Evolutionary conservation across 331 rosid species (phyloP).

Genomic region (Pyracantha coccinea): DNA sequence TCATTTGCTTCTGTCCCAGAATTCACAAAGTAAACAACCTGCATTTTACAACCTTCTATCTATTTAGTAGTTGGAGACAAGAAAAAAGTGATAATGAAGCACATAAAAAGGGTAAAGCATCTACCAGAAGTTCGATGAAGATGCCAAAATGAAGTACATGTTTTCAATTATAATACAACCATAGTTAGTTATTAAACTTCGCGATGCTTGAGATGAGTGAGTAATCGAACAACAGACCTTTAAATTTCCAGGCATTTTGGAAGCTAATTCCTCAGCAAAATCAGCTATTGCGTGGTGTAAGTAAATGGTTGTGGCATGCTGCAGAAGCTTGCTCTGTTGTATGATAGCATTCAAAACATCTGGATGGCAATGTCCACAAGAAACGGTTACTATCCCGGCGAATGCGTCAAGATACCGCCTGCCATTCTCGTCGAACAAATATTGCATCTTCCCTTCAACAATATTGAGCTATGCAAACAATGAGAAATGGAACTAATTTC

Average conservation of each 20-base stretch:
- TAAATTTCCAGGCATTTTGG: constrained; percentile 91
- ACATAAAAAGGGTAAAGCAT: not conserved
- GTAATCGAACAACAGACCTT: constrained; percentile 37
- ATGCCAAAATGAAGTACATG: not conserved
- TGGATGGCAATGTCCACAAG: constrained; percentile 96
- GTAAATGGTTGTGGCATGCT: constrained; percentile 91
- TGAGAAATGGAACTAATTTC: not conserved
- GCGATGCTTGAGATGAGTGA: not conserved
- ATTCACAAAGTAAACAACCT: constrained; percentile 94
- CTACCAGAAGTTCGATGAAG: not conserved
- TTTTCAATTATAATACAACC: not conserved
- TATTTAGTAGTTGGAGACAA: not conserved
- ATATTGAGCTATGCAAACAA: constrained; percentile 54
- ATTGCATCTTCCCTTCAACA: constrained; percentile 94
- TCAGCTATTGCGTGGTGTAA: constrained; percentile 44
- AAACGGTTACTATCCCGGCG: constrained; percentile 93
- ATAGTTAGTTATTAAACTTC: too few relatives aligned
- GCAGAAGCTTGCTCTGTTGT: constrained; percentile 83
- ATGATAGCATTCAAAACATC: constrained; percentile 51
- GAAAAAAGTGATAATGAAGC: not conserved
- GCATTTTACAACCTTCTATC: constrained; percentile 7
- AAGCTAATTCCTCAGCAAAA: constrained; percentile 57
- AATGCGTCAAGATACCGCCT: constrained; percentile 93
- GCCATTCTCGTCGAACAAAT: constrained; percentile 80
- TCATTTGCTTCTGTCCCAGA: constrained; percentile 98